These are phyloP conservation scores for Yarrowia sp. DNA, from an alignment of 805 yeast genomes.

Conservation along the genomic window DNA sequence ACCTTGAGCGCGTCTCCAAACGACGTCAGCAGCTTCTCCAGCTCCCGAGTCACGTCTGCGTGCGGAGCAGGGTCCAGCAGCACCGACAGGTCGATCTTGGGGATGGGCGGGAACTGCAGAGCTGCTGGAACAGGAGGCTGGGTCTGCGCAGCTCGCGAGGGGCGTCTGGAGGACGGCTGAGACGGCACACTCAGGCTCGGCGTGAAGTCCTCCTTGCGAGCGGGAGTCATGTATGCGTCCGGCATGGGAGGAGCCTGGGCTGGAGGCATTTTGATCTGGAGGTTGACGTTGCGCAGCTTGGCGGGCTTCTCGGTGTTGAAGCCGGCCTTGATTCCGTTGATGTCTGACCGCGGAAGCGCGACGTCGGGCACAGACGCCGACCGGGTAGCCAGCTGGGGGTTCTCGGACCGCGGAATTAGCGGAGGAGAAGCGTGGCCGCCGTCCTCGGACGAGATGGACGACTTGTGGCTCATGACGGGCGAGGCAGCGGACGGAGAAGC, in stretches of 20 bases:
- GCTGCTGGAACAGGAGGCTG: constrained; percentile 21
- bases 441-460: constrained; percentile 29
- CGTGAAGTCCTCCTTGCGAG: not conserved
- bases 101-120: constrained; percentile 32
- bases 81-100: constrained; percentile 39
- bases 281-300: constrained; percentile 20
- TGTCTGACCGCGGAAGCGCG: not conserved
- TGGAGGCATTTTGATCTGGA: constrained; percentile 16
- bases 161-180: constrained; percentile 11
- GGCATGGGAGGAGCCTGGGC: constrained; percentile 23
- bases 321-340: constrained; percentile 24
- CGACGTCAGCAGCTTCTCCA: constrained; percentile 37
- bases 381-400: constrained; percentile 8
- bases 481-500: constrained; percentile 28
- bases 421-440: constrained; percentile 30
- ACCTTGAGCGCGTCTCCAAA: constrained; percentile 34
- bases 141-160: constrained; percentile 15
- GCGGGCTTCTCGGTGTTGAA: constrained; percentile 27
- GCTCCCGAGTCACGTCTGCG: constrained; percentile 37
- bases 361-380: constrained; percentile 11
- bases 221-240: constrained; percentile 1
- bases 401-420: not conserved
- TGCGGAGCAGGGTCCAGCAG: constrained; percentile 43
- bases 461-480: constrained; percentile 30
- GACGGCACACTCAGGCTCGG: not conserved